Conservation (phyloP, 192 early-diverging fungal genomes). For the Piromyces sp. region DNA sequence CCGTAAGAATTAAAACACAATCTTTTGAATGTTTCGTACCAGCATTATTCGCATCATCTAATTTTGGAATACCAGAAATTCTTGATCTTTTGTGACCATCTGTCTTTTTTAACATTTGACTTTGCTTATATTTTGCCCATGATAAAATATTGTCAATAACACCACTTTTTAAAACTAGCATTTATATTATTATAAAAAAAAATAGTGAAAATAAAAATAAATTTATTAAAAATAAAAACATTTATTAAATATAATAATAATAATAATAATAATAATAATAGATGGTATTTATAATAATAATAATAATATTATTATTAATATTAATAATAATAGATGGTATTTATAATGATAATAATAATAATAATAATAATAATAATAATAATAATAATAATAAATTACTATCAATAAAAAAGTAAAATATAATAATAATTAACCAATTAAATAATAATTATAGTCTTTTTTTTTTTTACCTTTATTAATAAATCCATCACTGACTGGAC, state of each 20-base stretch:
- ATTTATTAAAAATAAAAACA: not conserved
- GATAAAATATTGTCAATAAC: conserved; percentile 66
- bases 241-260: not conserved
- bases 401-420: no score
- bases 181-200: no score
- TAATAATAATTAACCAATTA: not conserved
- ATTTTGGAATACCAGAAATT: conserved; percentile 63
- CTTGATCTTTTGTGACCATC: conserved; percentile 55
- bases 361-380: no score
- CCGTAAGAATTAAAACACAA: conserved; percentile 91
- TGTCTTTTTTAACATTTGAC: conserved; percentile 67
- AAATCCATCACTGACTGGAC: conserved; percentile 56
- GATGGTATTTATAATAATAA: no score
- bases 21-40: conserved; percentile 48
- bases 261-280: no score
- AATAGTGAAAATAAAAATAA: conserved; percentile 4
- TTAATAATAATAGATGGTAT: no score
- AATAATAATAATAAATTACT: no score
- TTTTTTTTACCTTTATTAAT: conserved; percentile 42
- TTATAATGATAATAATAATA: no score
- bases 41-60: conserved; percentile 88
- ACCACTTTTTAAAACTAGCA: conserved; percentile 56
- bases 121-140: conserved; percentile 49
- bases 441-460: not conserved
- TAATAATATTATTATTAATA: no score